Conservation (phyloP, 1,284 basidiomycete species). For the Rhodotorula sp. region DNA sequence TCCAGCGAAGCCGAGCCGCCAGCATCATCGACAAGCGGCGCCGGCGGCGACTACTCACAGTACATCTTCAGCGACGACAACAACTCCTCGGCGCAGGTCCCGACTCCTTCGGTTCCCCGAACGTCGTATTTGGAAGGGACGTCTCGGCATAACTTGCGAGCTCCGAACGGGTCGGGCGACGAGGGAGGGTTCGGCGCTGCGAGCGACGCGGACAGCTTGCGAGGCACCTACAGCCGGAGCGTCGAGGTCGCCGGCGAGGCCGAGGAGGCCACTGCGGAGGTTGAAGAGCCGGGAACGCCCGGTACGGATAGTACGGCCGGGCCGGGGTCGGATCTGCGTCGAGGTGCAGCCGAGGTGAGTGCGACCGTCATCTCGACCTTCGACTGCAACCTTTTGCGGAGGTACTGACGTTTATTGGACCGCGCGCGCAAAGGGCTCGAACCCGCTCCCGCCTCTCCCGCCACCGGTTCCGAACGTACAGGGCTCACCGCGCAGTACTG, state of each 20-base stretch:
- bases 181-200: slow-evolving; percentile 19
- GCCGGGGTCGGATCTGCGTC: not conserved
- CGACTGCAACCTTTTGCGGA: too few relatives aligned
- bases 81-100: not conserved
- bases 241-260: slow-evolving; percentile 15
- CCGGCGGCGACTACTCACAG: slow-evolving; percentile 16
- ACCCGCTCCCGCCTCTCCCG: slow-evolving; percentile 30
- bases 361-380: not conserved
- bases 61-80: slow-evolving; percentile 23
- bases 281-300: not conserved
- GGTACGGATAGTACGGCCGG: slow-evolving; percentile 3
- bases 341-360: slow-evolving; percentile 11
- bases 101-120: not conserved
- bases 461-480: not conserved
- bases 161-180: slow-evolving; percentile 24
- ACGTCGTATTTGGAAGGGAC: not conserved
- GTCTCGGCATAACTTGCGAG: slow-evolving; percentile 15
- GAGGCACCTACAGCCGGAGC: slow-evolving; percentile 34
- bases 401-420: not conserved
- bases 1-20: not conserved
- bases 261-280: slow-evolving; percentile 9
- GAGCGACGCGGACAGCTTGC: slow-evolving; percentile 34
- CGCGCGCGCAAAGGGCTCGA: slow-evolving; percentile 9
- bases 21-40: not conserved
- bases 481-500: slow-evolving; percentile 22